Evolutionary conservation across 2,329 filamentous ascomycete genomes (phyloP), one percentile per base, ranked within the genome.

Genomic region (Neofusicoccum ribis): DNA sequence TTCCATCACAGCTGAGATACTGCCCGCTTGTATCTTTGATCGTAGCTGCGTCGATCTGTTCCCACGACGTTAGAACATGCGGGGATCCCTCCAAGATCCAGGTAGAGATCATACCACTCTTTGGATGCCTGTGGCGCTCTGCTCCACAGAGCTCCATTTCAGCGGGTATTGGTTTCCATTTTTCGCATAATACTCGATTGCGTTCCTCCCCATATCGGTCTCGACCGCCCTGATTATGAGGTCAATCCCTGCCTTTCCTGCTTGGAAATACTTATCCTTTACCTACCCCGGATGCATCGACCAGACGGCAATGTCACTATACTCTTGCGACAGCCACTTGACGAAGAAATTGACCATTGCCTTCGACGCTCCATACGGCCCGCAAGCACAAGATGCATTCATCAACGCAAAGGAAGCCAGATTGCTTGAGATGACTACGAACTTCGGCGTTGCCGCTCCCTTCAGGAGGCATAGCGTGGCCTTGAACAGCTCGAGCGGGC

Each of bases 341-440:
- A 69, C 54, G 15, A 70, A 52, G 23, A 65, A 71, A 9, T 70
- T 70, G 2, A n/a, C 66, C 8, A 71, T 17, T 14, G 66, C 68
- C 43, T 71, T 71, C 37, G 67, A 69, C 11, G 67, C 70, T 6
- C 68, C 69, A 51, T 70, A 71, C 27, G 64, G 58, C 11, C 65
- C 52, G 2, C 68, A 27, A 2, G 63, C 62, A 5, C 60, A 36
- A 7, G 64, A 36, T 2, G 5, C 66, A 12, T 50, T 50, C 68
- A 70, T 70, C 44, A 41, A 34, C 7, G 51, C 67, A 17, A 70
- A 56, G 31, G 65, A 67, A 12, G 65, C 68, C 9, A 27, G 51
- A 3, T 36, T 50, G 17, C 69, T 70, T 5, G 68, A 70, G 20
- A 71, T 67, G 23, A 65, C 58, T 20, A 70, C 39, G 51, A 71